Conservation (phyloP, 176 grass and related monocot genomes). For the bread wheat (Triticum aestivum) region DNA sequence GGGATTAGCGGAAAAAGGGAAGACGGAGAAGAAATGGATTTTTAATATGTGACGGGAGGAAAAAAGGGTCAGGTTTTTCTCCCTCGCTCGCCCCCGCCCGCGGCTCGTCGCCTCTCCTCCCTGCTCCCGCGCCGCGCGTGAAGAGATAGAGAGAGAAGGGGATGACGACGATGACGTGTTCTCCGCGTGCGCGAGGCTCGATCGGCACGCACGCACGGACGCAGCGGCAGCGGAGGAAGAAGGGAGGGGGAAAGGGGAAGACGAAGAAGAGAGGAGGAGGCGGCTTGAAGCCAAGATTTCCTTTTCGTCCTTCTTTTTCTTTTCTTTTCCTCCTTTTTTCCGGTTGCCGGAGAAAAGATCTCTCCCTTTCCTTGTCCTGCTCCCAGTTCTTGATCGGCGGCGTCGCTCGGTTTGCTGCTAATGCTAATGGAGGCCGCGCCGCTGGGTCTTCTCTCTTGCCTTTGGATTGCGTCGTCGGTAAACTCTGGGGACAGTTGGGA, state of each 20-base stretch:
- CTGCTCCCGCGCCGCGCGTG: background rate
- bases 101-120: background rate
- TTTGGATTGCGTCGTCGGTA: background rate
- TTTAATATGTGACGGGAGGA: background rate
- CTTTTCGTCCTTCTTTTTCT: constrained; percentile 13
- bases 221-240: background rate
- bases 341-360: background rate
- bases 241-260: constrained; percentile 3
- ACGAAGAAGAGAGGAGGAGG: background rate
- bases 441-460: background rate
- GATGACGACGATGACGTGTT: background rate
- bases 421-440: background rate
- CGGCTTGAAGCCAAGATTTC: constrained; percentile 24
- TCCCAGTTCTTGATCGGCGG: constrained; percentile 6
- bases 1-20: constrained; percentile 15
- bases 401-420: background rate
- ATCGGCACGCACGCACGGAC: background rate
- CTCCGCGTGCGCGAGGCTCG: constrained; percentile 12
- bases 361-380: background rate
- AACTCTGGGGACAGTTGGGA: background rate
- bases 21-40: constrained; percentile 3
- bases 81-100: background rate
- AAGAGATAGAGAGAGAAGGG: background rate
- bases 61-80: constrained; percentile 22
- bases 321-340: background rate